Evolutionary conservation across 202 grass and related monocot species (phyloP).

Genomic region (Schoenoplectus triqueter): DNA sequence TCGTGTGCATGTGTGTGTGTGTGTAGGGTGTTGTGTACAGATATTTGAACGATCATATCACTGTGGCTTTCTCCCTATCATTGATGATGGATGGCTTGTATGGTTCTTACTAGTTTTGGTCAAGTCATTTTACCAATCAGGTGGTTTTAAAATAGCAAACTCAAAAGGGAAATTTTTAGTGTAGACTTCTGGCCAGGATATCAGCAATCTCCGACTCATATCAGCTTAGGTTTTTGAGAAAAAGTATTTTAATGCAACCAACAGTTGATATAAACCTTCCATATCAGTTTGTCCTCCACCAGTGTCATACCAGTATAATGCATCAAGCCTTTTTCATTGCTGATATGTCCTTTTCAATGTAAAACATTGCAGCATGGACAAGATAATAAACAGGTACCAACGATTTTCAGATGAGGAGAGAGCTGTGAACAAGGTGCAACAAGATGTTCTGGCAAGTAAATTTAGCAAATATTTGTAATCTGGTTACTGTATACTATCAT

Average conservation of each 20-base stretch:
- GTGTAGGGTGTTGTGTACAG: no score
- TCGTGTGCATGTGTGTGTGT: no score
- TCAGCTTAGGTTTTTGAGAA: not conserved
- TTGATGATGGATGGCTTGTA: no score
- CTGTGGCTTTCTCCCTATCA: no score
- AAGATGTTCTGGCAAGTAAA: not conserved
- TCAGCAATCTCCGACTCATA: not conserved
- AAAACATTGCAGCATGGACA: slow-evolving; percentile 25
- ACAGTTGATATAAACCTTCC: not conserved
- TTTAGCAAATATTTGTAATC: not conserved
- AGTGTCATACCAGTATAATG: not conserved
- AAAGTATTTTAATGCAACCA: not conserved
- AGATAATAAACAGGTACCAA: slow-evolving; percentile 2
- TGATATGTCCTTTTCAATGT: not conserved
- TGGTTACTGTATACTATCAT: not conserved
- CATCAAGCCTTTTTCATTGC: not conserved
- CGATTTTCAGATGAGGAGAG: slow-evolving; percentile 16
- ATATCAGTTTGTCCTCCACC: not conserved
- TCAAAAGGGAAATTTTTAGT: not conserved
- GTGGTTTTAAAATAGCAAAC: not conserved
- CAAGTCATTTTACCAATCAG: not conserved
- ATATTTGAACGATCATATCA: no score
- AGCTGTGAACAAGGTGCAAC: not conserved
- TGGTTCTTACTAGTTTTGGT: not conserved
- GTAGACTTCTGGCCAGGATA: not conserved